Evolutionary conservation across 371 early-diverging fungal genomes (phyloP).

Genomic region (Apophysomyces sp.): DNA sequence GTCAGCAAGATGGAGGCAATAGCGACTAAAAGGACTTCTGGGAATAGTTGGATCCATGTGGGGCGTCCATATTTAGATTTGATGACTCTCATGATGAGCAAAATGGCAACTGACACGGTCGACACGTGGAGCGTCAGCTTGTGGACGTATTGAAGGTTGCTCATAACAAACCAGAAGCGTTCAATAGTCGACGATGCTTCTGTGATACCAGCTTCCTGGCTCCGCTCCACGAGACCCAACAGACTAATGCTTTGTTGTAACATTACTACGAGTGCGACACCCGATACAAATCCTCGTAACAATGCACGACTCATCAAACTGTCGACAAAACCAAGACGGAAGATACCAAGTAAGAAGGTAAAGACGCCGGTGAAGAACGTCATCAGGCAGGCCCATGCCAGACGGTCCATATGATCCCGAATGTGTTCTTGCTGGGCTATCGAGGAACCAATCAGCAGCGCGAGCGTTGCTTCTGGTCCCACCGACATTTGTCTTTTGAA

Average conservation of each 20-base stretch:
- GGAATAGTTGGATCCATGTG: conserved; percentile 68
- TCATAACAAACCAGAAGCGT: conserved; percentile 61
- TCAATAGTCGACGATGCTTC: conserved; percentile 75
- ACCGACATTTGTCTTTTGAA: conserved; percentile 78
- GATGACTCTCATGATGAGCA: conserved; percentile 55
- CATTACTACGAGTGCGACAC: conserved; percentile 87
- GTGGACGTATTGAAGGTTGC: conserved; percentile 60
- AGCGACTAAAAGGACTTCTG: conserved; percentile 87
- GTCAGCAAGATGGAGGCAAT: conserved; percentile 67
- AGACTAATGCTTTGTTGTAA: conserved; percentile 82
- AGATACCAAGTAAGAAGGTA: conserved; percentile 88
- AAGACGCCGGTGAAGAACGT: conserved; percentile 88
- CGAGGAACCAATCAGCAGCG: conserved; percentile 85
- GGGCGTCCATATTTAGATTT: conserved; percentile 48
- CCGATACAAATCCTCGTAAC: conserved; percentile 90
- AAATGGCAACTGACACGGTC: conserved; percentile 62
- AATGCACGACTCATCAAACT: conserved; percentile 90
- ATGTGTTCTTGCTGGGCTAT: conserved; percentile 57
- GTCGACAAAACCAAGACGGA: conserved; percentile 93
- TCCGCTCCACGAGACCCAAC: conserved; percentile 62
- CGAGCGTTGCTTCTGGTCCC: conserved; percentile 92
- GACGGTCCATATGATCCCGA: conserved; percentile 41
- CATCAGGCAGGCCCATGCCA: conserved; percentile 71
- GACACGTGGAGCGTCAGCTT: conserved; percentile 68
- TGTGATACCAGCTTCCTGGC: conserved; percentile 50